These are phyloP conservation scores for Lathyrus aphaca DNA, from an alignment of 306 rosid species.

Conservation along the genomic window DNA sequence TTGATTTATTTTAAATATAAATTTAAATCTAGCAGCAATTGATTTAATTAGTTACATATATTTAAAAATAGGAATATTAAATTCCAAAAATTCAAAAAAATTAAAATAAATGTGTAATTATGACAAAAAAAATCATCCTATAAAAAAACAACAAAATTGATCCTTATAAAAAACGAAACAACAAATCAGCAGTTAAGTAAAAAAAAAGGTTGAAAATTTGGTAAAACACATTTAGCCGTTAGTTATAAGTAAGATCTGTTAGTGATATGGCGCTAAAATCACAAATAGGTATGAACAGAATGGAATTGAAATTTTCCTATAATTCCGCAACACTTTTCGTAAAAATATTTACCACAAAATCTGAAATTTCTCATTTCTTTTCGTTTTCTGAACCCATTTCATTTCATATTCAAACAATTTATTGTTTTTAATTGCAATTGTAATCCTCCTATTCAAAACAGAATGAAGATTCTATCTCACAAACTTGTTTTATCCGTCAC, in stretches of 20 bases:
- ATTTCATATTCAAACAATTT: slow-evolving; percentile 5
- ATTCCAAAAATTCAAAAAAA: no score
- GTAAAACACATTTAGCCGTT: not conserved
- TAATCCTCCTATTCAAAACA: not conserved
- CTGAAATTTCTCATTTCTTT: slow-evolving; percentile 44
- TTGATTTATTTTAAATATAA: no score
- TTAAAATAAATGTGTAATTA: no score
- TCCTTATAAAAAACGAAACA: no score
- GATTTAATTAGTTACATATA: no score
- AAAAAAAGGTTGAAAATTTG: no score
- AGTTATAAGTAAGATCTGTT: not conserved
- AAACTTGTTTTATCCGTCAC: slow-evolving; percentile 2
- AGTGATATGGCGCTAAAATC: slow-evolving; percentile 38
- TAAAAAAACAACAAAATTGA: no score
- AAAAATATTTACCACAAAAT: slow-evolving; percentile 32
- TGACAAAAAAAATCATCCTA: no score
- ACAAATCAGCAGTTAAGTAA: no score
- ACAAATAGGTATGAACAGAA: slow-evolving; percentile 33
- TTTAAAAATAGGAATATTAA: no score
- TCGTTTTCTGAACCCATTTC: not conserved
- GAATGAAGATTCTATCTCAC: not conserved
- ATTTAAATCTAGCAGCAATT: no score
- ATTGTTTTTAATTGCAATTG: not conserved
- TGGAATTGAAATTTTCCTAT: slow-evolving; percentile 43
- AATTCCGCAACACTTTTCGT: slow-evolving; percentile 46